phyloP scores from a whole-genome alignment of 2,329 filamentous ascomycete genomes.

The Lachnellula arida region DNA sequence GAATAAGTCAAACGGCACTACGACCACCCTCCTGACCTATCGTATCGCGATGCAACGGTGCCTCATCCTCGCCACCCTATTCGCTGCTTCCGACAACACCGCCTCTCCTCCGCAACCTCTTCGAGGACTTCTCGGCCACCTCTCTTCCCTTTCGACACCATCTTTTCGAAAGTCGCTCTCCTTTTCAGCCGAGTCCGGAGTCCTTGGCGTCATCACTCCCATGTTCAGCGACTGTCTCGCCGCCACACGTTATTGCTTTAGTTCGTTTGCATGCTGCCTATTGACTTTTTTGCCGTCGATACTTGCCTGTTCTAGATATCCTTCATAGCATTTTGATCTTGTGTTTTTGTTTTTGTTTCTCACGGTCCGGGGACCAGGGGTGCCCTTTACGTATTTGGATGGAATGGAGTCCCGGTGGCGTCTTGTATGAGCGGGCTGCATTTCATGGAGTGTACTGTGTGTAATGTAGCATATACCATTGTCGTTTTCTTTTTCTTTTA shows the following conservation, averaged over 20 bases:
- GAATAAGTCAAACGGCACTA: background rate
- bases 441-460: constrained; percentile 3
- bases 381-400: background rate
- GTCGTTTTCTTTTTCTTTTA: constrained; percentile 18
- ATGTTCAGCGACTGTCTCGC: background rate
- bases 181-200: background rate
- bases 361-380: background rate
- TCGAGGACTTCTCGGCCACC: background rate
- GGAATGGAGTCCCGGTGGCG: constrained; percentile 1
- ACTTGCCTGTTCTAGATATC: constrained; percentile 9
- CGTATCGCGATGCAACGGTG: background rate
- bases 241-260: background rate
- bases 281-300: constrained; percentile 1
- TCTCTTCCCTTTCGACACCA: background rate
- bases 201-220: background rate
- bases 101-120: background rate
- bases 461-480: constrained; percentile 40
- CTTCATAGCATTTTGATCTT: constrained; percentile 4
- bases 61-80: background rate
- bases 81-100: background rate
- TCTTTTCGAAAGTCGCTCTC: background rate
- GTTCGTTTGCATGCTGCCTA: background rate
- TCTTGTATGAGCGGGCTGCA: background rate
- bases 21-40: background rate
- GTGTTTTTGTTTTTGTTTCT: background rate